Percentiles rank a stretch among this genome's conserved stretches.
Evolutionary conservation across 2,329 filamentous ascomycete species (phyloP).

Genomic region (Sordariomycetes sp.): DNA sequence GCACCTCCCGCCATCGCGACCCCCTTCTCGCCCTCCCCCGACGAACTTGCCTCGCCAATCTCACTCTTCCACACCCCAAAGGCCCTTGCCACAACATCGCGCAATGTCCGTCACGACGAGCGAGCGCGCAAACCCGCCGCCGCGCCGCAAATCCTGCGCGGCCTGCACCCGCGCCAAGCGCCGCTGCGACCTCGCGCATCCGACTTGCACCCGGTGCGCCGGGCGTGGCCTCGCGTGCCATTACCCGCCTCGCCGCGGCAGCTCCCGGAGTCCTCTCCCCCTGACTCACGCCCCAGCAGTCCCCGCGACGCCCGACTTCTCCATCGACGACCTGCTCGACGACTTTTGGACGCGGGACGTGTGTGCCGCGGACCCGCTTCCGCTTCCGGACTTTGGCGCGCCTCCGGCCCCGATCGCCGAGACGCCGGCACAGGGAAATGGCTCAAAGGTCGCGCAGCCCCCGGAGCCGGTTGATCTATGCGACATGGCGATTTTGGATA

Average conservation of each 20-base stretch:
- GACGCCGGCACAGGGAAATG: not conserved
- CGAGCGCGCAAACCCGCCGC: constrained; percentile 29
- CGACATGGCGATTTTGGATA: constrained; percentile 6
- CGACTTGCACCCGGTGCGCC: constrained; percentile 36
- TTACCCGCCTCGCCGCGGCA: constrained; percentile 16
- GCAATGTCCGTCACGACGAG: constrained; percentile 2
- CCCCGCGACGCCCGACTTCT: constrained; percentile 1
- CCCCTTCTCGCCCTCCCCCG: too few species aligned
- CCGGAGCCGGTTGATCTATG: not conserved
- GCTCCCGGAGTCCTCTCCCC: not conserved
- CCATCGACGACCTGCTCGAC: not conserved
- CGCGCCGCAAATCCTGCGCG: constrained; percentile 40
- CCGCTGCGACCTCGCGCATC: constrained; percentile 37
- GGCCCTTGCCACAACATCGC: not conserved
- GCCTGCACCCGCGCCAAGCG: constrained; percentile 44
- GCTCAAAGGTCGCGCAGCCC: not conserved
- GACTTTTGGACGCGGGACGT: not conserved
- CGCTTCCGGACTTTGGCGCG: not conserved
- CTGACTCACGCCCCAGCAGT: not conserved
- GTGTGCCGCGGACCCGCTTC: not conserved
- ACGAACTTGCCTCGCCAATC: too few species aligned
- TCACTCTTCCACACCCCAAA: too few species aligned
- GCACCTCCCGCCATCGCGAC: too few species aligned
- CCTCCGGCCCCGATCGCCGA: not conserved
- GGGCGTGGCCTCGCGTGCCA: constrained; percentile 31